Evolutionary conservation across 202 grass and related monocot species (phyloP).

Genomic region (Musa balbisiana): DNA sequence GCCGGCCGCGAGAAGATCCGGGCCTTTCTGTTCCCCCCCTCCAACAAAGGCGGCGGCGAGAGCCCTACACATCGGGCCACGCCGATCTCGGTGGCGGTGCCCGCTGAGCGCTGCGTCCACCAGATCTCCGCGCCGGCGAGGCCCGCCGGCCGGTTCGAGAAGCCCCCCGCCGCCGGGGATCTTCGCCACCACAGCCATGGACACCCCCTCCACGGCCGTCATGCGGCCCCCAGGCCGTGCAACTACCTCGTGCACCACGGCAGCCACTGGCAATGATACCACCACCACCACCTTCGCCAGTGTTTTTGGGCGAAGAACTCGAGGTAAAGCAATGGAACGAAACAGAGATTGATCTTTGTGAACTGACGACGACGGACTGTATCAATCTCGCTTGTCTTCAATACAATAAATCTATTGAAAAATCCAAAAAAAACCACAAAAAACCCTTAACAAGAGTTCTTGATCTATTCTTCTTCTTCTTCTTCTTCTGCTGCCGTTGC

Average conservation of each 20-base stretch:
- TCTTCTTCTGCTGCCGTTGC: too few species aligned
- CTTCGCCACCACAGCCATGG: neutral
- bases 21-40: conserved; percentile 45
- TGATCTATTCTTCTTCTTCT: too few species aligned
- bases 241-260: conserved; percentile 34
- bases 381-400: too few species aligned
- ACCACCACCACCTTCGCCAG: neutral
- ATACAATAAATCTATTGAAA: too few species aligned
- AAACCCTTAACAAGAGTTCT: too few species aligned
- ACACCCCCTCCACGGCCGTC: conserved; percentile 19
- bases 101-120: conserved; percentile 12
- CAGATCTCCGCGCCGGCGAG: conserved; percentile 26
- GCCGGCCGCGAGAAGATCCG: conserved; percentile 55
- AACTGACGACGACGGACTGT: too few species aligned
- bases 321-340: neutral
- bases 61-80: neutral
- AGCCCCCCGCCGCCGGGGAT: neutral
- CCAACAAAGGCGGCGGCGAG: neutral
- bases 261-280: conserved; percentile 25
- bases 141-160: conserved; percentile 16
- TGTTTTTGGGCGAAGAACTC: neutral
- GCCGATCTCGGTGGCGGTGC: neutral
- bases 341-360: neutral
- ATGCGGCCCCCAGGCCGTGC: conserved; percentile 2
- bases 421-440: too few species aligned